phyloP scores from a whole-genome alignment of 495 filamentous ascomycete genomes.

The Hyphodiscus hymeniophilus region DNA sequence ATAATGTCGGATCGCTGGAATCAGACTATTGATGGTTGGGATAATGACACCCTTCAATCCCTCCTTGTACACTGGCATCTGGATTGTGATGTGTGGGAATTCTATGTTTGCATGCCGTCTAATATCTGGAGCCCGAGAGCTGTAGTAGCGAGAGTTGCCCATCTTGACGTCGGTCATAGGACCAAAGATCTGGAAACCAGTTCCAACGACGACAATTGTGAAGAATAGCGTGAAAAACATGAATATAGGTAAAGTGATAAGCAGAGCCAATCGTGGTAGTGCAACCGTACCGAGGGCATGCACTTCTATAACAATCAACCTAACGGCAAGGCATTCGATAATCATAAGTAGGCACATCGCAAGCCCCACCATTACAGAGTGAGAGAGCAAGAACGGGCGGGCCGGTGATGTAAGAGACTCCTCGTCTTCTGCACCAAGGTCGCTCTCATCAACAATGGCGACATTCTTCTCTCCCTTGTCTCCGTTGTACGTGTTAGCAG shows the following conservation, averaged over 20 bases:
- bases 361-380: conserved; percentile 36
- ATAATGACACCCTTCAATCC: conserved; percentile 23
- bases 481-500: neutral
- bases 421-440: conserved; percentile 27
- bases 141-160: conserved; percentile 54
- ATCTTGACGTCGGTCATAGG: conserved; percentile 51
- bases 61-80: conserved; percentile 27
- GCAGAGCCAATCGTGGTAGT: neutral
- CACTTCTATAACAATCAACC: neutral
- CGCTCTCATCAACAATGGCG: conserved; percentile 2
- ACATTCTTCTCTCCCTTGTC: neutral
- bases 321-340: neutral
- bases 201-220: too few relatives aligned
- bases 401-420: conserved; percentile 27
- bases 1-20: too few relatives aligned
- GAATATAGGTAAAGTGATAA: too few relatives aligned
- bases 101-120: too few relatives aligned
- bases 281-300: neutral
- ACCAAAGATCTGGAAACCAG: conserved; percentile 32
- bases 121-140: conserved; percentile 44
- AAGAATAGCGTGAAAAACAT: too few relatives aligned
- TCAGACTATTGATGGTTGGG: conserved; percentile 21
- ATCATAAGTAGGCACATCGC: conserved; percentile 41
- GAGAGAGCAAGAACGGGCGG: conserved; percentile 40
- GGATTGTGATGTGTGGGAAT: conserved; percentile 17